Evolutionary conservation across 169 alveolate genomes (phyloP).

Genomic region (Sarcocystis neurona): DNA sequence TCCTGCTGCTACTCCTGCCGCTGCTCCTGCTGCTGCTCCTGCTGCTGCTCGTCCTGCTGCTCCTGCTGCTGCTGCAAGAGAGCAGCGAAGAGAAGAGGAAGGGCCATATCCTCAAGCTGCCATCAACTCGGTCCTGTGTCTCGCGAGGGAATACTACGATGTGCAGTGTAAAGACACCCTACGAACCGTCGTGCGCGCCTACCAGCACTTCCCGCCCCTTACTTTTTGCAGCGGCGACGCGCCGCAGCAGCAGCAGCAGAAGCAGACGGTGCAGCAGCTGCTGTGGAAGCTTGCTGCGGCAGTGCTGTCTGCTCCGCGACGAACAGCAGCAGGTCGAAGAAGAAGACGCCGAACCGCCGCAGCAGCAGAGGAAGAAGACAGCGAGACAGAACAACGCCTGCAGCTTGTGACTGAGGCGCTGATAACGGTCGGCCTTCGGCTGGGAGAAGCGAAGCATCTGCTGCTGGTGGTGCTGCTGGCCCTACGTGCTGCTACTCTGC

Average conservation of each 20-base stretch:
- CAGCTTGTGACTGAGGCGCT: neutral
- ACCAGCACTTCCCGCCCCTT: constrained; percentile 28
- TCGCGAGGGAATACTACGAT: too few species aligned
- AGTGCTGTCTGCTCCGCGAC: neutral
- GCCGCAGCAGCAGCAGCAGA: neutral
- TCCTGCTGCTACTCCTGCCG: neutral
- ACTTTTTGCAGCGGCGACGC: neutral
- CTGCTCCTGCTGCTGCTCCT: constrained; percentile 1
- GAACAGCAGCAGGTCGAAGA: neutral
- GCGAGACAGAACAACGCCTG: too few species aligned
- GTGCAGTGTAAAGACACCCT: neutral
- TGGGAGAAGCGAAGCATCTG: neutral
- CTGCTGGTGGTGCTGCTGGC: neutral
- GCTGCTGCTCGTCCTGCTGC: neutral
- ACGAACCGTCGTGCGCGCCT: neutral
- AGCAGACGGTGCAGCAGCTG: neutral
- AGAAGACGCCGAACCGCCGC: neutral
- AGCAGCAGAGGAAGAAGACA: too few species aligned
- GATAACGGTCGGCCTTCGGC: neutral
- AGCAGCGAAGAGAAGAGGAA: neutral
- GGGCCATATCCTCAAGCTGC: too few species aligned
- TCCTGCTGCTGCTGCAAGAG: neutral
- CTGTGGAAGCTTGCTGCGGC: neutral
- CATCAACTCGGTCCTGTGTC: too few species aligned
- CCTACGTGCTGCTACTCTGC: too few species aligned